phyloP scores from a whole-genome alignment of 2,329 filamentous ascomycete species.

The Helicocarpus griseus region DNA sequence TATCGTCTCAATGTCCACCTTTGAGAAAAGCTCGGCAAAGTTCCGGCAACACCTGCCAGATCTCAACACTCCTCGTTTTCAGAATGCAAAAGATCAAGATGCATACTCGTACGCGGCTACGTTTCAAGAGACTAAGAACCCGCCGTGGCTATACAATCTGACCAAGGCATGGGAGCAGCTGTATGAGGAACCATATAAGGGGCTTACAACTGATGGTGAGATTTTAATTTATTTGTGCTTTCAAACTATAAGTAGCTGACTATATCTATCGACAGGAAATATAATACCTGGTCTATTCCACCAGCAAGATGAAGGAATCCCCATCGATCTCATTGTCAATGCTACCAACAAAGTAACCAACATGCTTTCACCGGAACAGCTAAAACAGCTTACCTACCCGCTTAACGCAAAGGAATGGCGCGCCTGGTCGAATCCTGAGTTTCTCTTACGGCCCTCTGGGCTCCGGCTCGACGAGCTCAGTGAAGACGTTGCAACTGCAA shows the following conservation, averaged over 20 bases:
- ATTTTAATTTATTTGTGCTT: neutral
- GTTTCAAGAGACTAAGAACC: conserved; percentile 49
- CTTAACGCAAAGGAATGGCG: conserved; percentile 64
- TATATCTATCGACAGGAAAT: conserved; percentile 28
- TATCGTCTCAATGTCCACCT: neutral
- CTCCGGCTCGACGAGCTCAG: conserved; percentile 57
- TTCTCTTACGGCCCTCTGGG: conserved; percentile 59
- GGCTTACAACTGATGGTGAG: conserved; percentile 58
- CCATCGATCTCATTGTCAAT: conserved; percentile 47
- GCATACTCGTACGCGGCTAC: conserved; percentile 52
- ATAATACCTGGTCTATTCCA: conserved; percentile 47
- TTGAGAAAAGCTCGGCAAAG: conserved; percentile 16
- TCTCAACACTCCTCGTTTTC: conserved; percentile 52
- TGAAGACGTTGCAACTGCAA: conserved; percentile 35
- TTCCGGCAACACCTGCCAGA: conserved; percentile 56
- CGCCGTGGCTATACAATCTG: conserved; percentile 58
- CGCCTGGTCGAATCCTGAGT: conserved; percentile 63
- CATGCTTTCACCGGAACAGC: conserved; percentile 42
- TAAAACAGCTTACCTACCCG: conserved; percentile 44
- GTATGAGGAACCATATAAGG: conserved; percentile 56
- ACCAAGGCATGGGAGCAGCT: conserved; percentile 51
- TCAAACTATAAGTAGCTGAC: neutral
- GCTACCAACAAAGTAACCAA: conserved; percentile 40
- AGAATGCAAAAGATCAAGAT: conserved; percentile 52
- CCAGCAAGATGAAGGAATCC: conserved; percentile 54